Evolutionary conservation across 2,329 filamentous ascomycete species (phyloP).

Genomic region (Pseudogymnoascus destructans): DNA sequence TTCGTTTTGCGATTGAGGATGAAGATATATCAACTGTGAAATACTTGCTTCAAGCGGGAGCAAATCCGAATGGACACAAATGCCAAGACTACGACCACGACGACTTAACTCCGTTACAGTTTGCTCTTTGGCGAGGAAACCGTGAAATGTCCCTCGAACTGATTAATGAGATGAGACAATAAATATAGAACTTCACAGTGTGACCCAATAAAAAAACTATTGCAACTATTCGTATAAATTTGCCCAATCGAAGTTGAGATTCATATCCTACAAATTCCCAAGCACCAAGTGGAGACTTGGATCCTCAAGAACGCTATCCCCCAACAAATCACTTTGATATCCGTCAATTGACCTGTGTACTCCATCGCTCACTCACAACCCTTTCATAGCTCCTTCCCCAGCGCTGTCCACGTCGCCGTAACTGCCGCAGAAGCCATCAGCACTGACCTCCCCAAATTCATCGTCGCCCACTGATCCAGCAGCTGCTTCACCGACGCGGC

Average conservation of each 20-base stretch:
- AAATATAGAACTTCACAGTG: background rate
- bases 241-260: background rate
- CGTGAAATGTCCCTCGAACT: background rate
- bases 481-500: conserved; percentile 36
- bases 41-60: conserved; percentile 9
- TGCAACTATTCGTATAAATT: background rate
- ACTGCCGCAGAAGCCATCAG: conserved; percentile 22
- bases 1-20: conserved; percentile 11
- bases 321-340: background rate
- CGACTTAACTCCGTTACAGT: background rate
- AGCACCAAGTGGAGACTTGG: background rate
- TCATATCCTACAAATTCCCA: background rate
- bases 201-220: background rate
- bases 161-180: background rate
- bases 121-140: background rate
- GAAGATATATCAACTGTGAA: conserved; percentile 11
- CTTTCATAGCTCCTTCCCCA: conserved; percentile 11
- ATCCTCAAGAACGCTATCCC: background rate
- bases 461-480: conserved; percentile 41
- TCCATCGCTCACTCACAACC: background rate
- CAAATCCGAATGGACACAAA: conserved; percentile 12
- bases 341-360: background rate
- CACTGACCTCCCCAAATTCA: conserved; percentile 35
- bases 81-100: background rate
- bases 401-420: conserved; percentile 23